phyloP scores from a whole-genome alignment of 1,139 yeast species.

The Sugiyamaella paludigena region DNA sequence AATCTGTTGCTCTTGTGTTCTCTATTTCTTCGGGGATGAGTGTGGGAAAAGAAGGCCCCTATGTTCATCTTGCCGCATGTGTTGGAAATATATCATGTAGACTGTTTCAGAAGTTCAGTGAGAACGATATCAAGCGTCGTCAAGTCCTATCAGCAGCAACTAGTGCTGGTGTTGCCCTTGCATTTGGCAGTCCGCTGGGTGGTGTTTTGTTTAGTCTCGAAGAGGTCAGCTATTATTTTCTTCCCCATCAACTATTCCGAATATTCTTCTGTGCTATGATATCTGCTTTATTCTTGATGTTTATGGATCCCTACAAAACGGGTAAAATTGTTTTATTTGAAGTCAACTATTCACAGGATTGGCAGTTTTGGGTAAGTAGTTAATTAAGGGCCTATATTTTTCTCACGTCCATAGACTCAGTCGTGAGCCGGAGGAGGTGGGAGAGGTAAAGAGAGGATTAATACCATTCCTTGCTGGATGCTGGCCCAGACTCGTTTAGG shows the following conservation, averaged over 20 bases:
- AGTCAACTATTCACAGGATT: slow-evolving; percentile 53
- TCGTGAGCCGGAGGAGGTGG: too few species aligned
- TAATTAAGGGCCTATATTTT: too few species aligned
- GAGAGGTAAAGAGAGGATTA: too few species aligned
- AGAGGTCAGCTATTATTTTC: slow-evolving; percentile 60
- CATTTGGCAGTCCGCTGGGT: slow-evolving; percentile 69
- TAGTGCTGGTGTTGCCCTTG: slow-evolving; percentile 67
- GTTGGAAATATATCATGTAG: slow-evolving; percentile 61
- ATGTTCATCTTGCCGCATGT: slow-evolving; percentile 67
- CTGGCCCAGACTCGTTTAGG: too few species aligned
- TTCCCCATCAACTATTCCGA: slow-evolving; percentile 57
- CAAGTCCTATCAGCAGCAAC: slow-evolving; percentile 64
- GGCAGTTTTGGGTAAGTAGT: slow-evolving; percentile 41
- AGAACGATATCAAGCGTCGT: slow-evolving; percentile 54
- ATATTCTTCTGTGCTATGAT: slow-evolving; percentile 61
- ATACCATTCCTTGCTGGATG: too few species aligned
- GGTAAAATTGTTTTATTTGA: slow-evolving; percentile 62
- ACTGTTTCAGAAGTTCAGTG: slow-evolving; percentile 48
- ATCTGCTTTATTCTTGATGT: slow-evolving; percentile 54
- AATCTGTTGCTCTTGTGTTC: slow-evolving; percentile 51
- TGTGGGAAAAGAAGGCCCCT: slow-evolving; percentile 71
- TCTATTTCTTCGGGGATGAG: slow-evolving; percentile 67
- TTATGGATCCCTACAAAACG: slow-evolving; percentile 61
- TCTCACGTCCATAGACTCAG: too few species aligned
- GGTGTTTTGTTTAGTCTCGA: slow-evolving; percentile 66